Evolutionary conservation across 306 rosid genomes (phyloP), one percentile per base, ranked within the genome.

Genomic region (Casuarina equisetifolia): DNA sequence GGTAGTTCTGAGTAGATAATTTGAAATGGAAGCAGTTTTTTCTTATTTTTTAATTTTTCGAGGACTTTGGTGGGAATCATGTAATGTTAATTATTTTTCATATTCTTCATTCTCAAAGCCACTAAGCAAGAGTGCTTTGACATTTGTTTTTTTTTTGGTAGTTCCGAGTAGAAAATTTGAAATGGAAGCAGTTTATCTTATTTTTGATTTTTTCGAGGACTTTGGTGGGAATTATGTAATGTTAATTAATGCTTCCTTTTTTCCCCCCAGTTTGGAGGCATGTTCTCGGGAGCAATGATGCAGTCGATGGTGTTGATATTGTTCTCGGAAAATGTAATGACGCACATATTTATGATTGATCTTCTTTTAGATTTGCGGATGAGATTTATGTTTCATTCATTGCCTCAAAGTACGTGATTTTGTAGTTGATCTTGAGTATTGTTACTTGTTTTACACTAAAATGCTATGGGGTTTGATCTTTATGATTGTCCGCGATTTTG

Each of bases 281-380:
- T 77, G 87, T 90, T 78, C 90, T 96, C 61, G 99, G 94, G 74
- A 73, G 87, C 79, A 85, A 76, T 35, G 99, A 96, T 76, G 86
- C 80, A 44, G 71, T 92, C 38, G 84, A 92, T 70, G 94, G 91
- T 80, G 80, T 91, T 40, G 97, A 91, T 84, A 87, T 96, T 82
- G 97, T 91, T 42, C 76, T 91, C 74, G 99, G 98, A 87, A 92
- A 96, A 92, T 96, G 99, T 92, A 95, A 82, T 52, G 32, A 57
- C 55, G 15, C 82, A 58, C 55, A 45, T 46, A 15, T 81, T 64
- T 71, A 69, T 76, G 44, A 53, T 73, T 64, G 79, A 72, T 79
- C 53, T 69, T 71, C 35, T 57, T 46, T 17, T 71, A 59, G 5
- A 9, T 64, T 67, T 4, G 59, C 7, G 39, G 69, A 11, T 25